phyloP scores from a whole-genome alignment of 345 rosid genomes.

The Boechera retrofracta region DNA sequence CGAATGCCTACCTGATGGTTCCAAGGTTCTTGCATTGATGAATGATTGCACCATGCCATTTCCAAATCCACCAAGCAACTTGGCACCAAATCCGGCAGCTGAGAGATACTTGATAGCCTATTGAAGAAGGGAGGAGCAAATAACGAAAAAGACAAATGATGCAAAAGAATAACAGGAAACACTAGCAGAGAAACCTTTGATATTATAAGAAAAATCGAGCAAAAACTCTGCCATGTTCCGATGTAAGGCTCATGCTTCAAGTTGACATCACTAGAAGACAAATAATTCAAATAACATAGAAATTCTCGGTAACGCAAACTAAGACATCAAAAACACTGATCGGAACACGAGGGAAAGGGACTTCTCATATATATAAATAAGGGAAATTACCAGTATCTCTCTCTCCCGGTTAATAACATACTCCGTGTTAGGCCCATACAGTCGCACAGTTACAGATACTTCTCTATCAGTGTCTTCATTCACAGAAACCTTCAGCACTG shows the following conservation, averaged over 20 bases:
- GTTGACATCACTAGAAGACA: slow-evolving; percentile 31
- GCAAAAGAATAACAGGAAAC: slow-evolving; percentile 26
- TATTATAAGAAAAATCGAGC: slow-evolving; percentile 28
- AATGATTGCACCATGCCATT: slow-evolving; percentile 99
- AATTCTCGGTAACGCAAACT: slow-evolving; percentile 22
- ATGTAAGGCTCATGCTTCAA: slow-evolving; percentile 25
- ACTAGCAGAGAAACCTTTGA: slow-evolving; percentile 33
- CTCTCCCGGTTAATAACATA: slow-evolving; percentile 82
- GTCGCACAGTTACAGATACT: slow-evolving; percentile 70
- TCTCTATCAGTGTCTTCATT: slow-evolving; percentile 63
- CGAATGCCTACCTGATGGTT: slow-evolving; percentile 62
- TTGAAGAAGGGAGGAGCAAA: slow-evolving; percentile 42
- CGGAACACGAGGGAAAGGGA: neutral
- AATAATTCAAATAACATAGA: slow-evolving; percentile 19
- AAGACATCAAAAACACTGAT: neutral
- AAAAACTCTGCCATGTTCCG: slow-evolving; percentile 31
- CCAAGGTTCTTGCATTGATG: slow-evolving; percentile 81
- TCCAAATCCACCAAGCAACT: slow-evolving; percentile 86
- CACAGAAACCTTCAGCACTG: slow-evolving; percentile 88
- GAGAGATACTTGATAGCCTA: slow-evolving; percentile 96
- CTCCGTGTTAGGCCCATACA: slow-evolving; percentile 95
- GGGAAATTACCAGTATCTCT: slow-evolving; percentile 62
- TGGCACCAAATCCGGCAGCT: slow-evolving; percentile 96
- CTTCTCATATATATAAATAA: neutral
- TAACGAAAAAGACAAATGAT: slow-evolving; percentile 28